Evolutionary conservation across 176 grass and related monocot species (phyloP).

Genomic region (Aegilops speltoides): DNA sequence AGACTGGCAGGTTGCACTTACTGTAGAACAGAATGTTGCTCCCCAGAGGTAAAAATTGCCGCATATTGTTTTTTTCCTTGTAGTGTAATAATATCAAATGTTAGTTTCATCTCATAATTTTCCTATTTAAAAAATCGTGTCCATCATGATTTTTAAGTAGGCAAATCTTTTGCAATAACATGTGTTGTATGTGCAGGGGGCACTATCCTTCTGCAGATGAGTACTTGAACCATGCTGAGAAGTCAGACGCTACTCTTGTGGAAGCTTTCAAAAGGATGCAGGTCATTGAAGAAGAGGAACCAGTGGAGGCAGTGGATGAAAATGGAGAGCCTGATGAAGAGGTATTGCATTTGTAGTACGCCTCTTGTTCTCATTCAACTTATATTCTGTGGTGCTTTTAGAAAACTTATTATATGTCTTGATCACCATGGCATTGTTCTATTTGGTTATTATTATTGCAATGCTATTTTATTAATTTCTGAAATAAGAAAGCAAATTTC

Average conservation of each 20-base stretch:
- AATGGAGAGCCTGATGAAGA: conserved; percentile 62
- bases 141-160: background rate
- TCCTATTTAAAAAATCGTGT: background rate
- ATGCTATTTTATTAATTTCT: background rate
- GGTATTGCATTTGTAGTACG: conserved; percentile 36
- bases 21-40: conserved; percentile 61
- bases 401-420: background rate
- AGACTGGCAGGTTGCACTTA: conserved; percentile 89
- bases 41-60: conserved; percentile 46
- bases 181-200: conserved; percentile 44
- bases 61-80: background rate
- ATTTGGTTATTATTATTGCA: background rate
- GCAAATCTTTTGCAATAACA: conserved; percentile 22
- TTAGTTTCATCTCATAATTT: background rate
- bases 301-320: conserved; percentile 58
- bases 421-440: conserved; percentile 19
- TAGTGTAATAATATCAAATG: background rate
- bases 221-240: conserved; percentile 73
- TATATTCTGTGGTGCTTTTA: background rate
- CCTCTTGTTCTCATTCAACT: background rate
- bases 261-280: conserved; percentile 95
- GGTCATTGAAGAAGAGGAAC: conserved; percentile 62
- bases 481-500: background rate
- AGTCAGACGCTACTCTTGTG: conserved; percentile 62
- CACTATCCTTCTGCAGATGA: conserved; percentile 75